Conservation (phyloP, 2,329 filamentous ascomycete species). For the Exophiala phaeomuriformis region DNA sequence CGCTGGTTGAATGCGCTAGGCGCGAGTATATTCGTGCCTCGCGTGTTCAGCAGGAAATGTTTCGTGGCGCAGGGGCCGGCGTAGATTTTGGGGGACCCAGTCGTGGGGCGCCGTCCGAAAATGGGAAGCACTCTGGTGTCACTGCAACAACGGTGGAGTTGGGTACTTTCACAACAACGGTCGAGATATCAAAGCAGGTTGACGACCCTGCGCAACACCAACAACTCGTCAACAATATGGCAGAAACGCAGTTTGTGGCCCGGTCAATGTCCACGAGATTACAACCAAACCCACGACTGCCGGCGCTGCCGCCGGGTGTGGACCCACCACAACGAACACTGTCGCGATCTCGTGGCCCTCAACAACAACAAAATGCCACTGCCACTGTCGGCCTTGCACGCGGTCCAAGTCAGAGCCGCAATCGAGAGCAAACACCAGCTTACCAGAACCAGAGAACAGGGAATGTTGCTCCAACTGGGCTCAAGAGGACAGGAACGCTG, state of each 20-base stretch:
- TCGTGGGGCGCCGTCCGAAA: neutral
- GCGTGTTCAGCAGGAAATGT: constrained; percentile 4
- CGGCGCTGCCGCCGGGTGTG: neutral
- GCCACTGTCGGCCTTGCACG: no score
- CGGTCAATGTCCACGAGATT: no score
- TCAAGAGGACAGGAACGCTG: constrained; percentile 17
- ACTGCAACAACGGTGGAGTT: constrained; percentile 2
- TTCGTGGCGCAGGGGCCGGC: constrained; percentile 8
- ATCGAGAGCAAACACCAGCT: no score
- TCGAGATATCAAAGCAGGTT: no score
- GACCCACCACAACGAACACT: constrained; percentile 15
- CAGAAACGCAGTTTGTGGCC: no score
- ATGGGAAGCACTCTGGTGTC: constrained; percentile 1
- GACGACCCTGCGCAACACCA: no score
- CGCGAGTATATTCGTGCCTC: constrained; percentile 18
- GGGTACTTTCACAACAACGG: neutral
- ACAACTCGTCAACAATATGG: no score
- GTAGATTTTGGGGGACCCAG: constrained; percentile 17
- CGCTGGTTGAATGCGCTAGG: constrained; percentile 19
- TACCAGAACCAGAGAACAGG: no score
- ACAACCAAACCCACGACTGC: neutral
- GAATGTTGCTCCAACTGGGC: neutral
- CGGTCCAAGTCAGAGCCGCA: no score
- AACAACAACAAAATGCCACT: no score
- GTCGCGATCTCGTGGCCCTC: constrained; percentile 12